Evolutionary conservation across 2,329 filamentous ascomycete species (phyloP).

Genomic region (Zelopaecilomyces penicillatus): DNA sequence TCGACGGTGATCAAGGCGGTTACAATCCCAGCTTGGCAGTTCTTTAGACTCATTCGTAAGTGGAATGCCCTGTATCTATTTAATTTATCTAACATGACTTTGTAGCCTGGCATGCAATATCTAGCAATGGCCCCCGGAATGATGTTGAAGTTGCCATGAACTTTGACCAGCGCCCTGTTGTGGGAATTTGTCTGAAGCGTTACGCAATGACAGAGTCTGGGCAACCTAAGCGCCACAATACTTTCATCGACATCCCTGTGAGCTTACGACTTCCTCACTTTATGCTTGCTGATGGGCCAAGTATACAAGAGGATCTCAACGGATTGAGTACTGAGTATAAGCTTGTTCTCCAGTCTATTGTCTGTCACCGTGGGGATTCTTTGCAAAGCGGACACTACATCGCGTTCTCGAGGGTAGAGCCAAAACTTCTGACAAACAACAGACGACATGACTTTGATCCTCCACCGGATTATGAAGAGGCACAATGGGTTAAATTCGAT

Average conservation of each 20-base stretch:
- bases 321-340: slow-evolving; percentile 86
- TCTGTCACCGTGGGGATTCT: slow-evolving; percentile 83
- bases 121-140: slow-evolving; percentile 43
- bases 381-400: slow-evolving; percentile 89
- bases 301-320: slow-evolving; percentile 46
- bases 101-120: slow-evolving; percentile 72
- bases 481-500: slow-evolving; percentile 86
- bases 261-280: slow-evolving; percentile 80
- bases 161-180: slow-evolving; percentile 75
- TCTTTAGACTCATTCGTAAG: slow-evolving; percentile 86
- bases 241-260: slow-evolving; percentile 81
- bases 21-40: slow-evolving; percentile 94
- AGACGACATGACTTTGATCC: slow-evolving; percentile 45
- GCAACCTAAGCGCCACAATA: slow-evolving; percentile 62
- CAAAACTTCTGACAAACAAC: slow-evolving; percentile 51
- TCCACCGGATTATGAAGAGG: slow-evolving; percentile 59
- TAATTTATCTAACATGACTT: slow-evolving; percentile 23
- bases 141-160: slow-evolving; percentile 83
- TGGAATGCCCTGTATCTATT: slow-evolving; percentile 15
- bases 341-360: slow-evolving; percentile 78
- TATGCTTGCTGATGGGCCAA: slow-evolving; percentile 66
- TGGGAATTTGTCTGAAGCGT: slow-evolving; percentile 88
- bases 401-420: slow-evolving; percentile 70
- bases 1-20: slow-evolving; percentile 65
- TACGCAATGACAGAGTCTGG: slow-evolving; percentile 66